Evolutionary conservation across 2,329 filamentous ascomycete genomes (phyloP), one percentile per base, ranked within the genome.

Genomic region (Aspergillus novoparasiticus): DNA sequence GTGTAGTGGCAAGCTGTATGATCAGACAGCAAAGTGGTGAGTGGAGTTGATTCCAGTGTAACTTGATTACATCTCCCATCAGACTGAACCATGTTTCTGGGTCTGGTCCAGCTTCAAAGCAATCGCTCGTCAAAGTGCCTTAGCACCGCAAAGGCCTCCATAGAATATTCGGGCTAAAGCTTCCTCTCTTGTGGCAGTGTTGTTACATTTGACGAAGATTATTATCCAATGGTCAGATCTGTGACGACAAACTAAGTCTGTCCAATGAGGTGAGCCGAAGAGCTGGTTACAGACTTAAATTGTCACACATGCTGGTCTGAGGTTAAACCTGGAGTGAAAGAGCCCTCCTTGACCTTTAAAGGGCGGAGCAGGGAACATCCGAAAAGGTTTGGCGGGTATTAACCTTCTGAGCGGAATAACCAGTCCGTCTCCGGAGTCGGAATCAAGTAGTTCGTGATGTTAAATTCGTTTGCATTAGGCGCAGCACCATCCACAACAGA

Each of bases 381-480:
- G 48, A 51, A 51, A n/a, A 32, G 1, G 19, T 21, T 11, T 21
- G 14, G 19, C 16, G 16, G 46, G 16, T 30, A 51, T 62, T 58
- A 68, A 21, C 63, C 60, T 10, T 64, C 69, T 10, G 75, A 70
- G 2, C 73, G 73, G 60, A 80, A 80, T 9, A 82, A 65, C 80
- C 80, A 82, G 68, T 82, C 80, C 16, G 78, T 80, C 63, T 82
- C 80, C 0, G 80, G 80, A 3, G 79, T 82, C 4, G 80, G 80
- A 14, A 82, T 77, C 50, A 81, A 62, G 65, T 82, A 82, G 59
- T 81, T 80, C 2, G 79, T 81, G 36, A 81, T 81, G 64, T 81
- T 81, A 59, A 80, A 79, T 62, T 79, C 76, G 36, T 80, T 80
- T 21, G 69, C 59, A 53, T 72, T 73, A 3, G 68, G 60, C 5